Evolutionary conservation across 2,329 filamentous ascomycete species (phyloP), one percentile per base, ranked within the genome.

Genomic region (Ophiostoma angusticollis): DNA sequence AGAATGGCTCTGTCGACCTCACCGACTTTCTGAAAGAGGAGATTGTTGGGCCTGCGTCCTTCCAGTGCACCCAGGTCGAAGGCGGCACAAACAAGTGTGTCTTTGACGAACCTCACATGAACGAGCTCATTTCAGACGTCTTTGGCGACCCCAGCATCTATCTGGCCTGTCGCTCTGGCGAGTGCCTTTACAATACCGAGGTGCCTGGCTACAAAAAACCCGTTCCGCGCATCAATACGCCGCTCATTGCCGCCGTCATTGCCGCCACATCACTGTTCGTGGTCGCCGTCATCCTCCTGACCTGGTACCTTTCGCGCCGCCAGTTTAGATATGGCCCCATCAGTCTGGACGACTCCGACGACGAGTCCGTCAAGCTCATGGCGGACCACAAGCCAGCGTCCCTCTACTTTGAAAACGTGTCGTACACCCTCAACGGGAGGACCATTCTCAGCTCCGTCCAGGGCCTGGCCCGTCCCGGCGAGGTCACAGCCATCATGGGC

Each of bases 401-500:
- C 0, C 61, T 98, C 23, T 82, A 84, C 48, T 98, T 95, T 50
- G 78, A 93, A 42, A 80, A 93, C 43, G 81, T 98, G 3, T 76
- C 78, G 0, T 98, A 98, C 55, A 69, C 72, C 17, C 68, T 98
- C 27, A 93, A 93, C 47, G 85, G 85, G 28, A 95, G 84, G 59
- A 71, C 82, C 37, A 95, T 98, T 33, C 67, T 98, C 3, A 70
- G 72, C 13, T 75, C 73, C 12, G 80, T 98, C 24, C 78, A 80
- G 47, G 91, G 91, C 33, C 78, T 85, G 30, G 87, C 89, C n/a
- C 81, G 82, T 49, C 86, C 89, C 3, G 93, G 93, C n/a, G 86
- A 98, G 57, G 75, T 96, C 7, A 84, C 89, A 48, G 91, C 91
- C 8, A 93, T 98, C 52, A 98, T 98, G 89, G 91, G 91, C 41